Evolutionary conservation across 768 basidiomycete species (phyloP).

Genomic region (Collybia sp.): DNA sequence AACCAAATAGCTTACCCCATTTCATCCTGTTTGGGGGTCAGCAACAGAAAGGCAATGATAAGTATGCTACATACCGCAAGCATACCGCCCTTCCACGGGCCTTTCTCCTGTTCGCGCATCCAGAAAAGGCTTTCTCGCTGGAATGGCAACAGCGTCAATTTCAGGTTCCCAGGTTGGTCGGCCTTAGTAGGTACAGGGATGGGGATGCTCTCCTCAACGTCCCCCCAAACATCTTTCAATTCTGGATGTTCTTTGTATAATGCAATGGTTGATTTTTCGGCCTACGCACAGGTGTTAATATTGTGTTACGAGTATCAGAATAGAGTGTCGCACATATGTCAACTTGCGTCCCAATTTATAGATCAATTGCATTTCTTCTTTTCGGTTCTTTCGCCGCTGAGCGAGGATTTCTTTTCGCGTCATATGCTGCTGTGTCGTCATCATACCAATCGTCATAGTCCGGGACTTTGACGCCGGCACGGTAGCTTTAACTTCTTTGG

Average conservation of each 20-base stretch:
- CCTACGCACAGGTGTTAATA: slow-evolving; percentile 32
- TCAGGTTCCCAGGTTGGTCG: slow-evolving; percentile 78
- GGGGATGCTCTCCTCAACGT: slow-evolving; percentile 61
- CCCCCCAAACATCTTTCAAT: slow-evolving; percentile 82
- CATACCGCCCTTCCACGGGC: slow-evolving; percentile 88
- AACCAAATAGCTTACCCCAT: slow-evolving; percentile 64
- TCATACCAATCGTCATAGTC: slow-evolving; percentile 28
- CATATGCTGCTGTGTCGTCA: slow-evolving; percentile 22
- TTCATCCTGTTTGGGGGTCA: slow-evolving; percentile 53
- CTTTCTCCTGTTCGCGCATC: slow-evolving; percentile 92
- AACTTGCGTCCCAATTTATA: slow-evolving; percentile 67
- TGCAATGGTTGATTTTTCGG: slow-evolving; percentile 64
- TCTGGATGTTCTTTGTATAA: slow-evolving; percentile 74
- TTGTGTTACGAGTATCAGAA: not conserved
- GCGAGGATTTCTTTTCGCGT: slow-evolving; percentile 15
- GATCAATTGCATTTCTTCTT: slow-evolving; percentile 46
- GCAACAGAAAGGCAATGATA: not conserved
- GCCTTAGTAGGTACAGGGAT: slow-evolving; percentile 64
- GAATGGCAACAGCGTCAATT: slow-evolving; percentile 86
- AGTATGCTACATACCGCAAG: slow-evolving; percentile 59
- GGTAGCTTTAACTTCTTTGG: slow-evolving; percentile 19
- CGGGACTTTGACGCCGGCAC: slow-evolving; percentile 12
- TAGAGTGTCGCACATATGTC: slow-evolving; percentile 49
- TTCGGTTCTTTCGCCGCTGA: slow-evolving; percentile 25
- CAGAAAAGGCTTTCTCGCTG: slow-evolving; percentile 92